Evolutionary conservation across 2,329 filamentous ascomycete genomes (phyloP), one percentile per base, ranked within the genome.

Genomic region (Aspergillus aculeatus): DNA sequence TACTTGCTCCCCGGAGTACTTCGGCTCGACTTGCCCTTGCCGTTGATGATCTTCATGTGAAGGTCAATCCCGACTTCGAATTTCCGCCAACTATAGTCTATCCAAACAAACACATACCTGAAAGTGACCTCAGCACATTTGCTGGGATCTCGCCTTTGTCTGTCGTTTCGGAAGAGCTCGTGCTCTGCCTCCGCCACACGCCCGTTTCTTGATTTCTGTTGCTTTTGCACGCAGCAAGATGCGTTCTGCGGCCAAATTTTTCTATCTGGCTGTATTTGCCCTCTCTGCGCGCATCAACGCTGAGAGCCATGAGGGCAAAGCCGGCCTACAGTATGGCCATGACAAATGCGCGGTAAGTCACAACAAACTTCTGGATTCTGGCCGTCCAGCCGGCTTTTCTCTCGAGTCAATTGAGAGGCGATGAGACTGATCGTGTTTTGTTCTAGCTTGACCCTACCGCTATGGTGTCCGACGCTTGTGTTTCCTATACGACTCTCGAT

Each of bases 391-490:
- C 14, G 6, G 6, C 16, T 12, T 19, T 56, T 9, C 21, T 24
- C 3, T 6, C 48, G 2, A 23, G 31, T 14, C n/a, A 6, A 9
- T 21, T 29, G 14, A 31, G 12, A 54, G 38, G 24, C 47, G 50
- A 66, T 49, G 67, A 48, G n/a, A 26, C 19, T 56, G 23, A 51
- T 48, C 32, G 44, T 31, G 7, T 38, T 14, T 49, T 35, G 32
- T 38, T 38, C 48, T 81, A 96, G 92, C 90, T 96, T 69, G 92
- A 95, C 47, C 91, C 93, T 19, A 88, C 89, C 67, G 86, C 92
- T 62, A 96, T 95, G 71, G 92, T 99, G 41, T 91, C 90, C 48
- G 95, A 99, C 76, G 92, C 95, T 52, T 98, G 95, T 79, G 92
- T 91, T 63, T 96, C 94, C 58, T 99, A 96, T 78, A 88, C 89